These are phyloP conservation scores for Vachellia pachyceras DNA, from an alignment of 306 rosid genomes.

Conservation along the genomic window DNA sequence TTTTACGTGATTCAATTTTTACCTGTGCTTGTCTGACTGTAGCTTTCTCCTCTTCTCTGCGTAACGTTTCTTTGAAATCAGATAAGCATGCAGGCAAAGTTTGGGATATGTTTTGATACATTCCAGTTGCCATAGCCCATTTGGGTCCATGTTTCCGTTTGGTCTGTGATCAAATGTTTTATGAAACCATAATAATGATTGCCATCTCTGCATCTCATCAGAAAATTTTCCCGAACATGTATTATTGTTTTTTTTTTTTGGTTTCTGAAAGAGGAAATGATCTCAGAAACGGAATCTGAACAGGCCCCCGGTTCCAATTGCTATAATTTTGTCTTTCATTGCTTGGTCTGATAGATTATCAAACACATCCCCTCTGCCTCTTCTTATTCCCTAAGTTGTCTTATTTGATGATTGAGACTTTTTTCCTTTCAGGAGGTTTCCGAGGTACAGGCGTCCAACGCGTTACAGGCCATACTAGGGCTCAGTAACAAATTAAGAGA, in stretches of 20 bases:
- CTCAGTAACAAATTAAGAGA: slow-evolving; percentile 21
- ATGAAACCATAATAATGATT: not conserved
- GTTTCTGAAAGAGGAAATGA: not conserved
- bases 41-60: slow-evolving; percentile 8
- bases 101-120: not conserved
- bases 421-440: slow-evolving; percentile 63
- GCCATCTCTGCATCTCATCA: not conserved
- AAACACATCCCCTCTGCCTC: not conserved
- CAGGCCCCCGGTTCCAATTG: not conserved
- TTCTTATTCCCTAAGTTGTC: not conserved
- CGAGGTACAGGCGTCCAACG: slow-evolving; percentile 75
- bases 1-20: not conserved
- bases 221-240: not conserved
- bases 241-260: not conserved
- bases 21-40: not conserved
- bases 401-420: slow-evolving; percentile 10
- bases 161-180: not conserved
- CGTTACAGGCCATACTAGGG: slow-evolving; percentile 78
- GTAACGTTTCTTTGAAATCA: not conserved
- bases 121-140: not conserved
- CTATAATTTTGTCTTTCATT: not conserved
- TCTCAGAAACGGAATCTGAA: not conserved
- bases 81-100: not conserved
- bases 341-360: not conserved
- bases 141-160: not conserved